Evolutionary conservation across 768 basidiomycete species (phyloP).

Genomic region (Sporobolomyces phaffii): DNA sequence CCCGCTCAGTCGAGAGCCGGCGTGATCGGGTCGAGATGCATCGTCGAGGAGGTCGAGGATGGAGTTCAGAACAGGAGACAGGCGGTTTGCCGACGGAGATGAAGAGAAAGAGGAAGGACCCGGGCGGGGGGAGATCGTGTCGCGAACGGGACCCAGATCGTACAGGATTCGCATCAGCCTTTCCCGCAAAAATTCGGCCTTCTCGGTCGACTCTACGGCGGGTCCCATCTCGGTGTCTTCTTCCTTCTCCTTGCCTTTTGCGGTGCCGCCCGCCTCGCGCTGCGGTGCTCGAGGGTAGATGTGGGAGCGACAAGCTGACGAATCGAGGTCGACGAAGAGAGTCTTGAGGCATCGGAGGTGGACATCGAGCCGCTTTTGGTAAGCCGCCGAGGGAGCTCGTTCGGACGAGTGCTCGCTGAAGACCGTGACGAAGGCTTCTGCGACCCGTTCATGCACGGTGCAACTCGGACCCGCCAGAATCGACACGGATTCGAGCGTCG

Average conservation of each 20-base stretch:
- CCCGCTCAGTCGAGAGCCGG: background rate
- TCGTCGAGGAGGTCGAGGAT: slow-evolving; percentile 20
- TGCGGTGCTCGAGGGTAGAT: slow-evolving; percentile 16
- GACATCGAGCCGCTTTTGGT: slow-evolving; percentile 12
- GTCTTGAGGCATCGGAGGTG: slow-evolving; percentile 26
- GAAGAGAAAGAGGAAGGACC: background rate
- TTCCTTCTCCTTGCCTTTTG: slow-evolving; percentile 20
- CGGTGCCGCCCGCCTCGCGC: background rate
- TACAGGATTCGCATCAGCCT: too few relatives aligned
- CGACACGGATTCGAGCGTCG: slow-evolving; percentile 14
- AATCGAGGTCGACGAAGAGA: slow-evolving; percentile 29
- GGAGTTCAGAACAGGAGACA: background rate
- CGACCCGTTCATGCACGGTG: slow-evolving; percentile 3
- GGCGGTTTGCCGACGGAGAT: background rate
- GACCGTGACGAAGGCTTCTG: background rate
- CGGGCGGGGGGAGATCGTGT: background rate
- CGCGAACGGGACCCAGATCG: background rate
- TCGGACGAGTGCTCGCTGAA: background rate
- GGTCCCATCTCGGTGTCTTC: background rate
- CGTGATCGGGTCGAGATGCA: background rate
- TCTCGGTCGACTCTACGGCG: background rate
- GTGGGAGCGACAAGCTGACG: background rate
- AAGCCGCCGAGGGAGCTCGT: background rate
- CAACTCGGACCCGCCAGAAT: background rate
- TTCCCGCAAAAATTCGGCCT: background rate